Evolutionary conservation across 768 basidiomycete genomes (phyloP).

Genomic region (Saitozyma podzolica): DNA sequence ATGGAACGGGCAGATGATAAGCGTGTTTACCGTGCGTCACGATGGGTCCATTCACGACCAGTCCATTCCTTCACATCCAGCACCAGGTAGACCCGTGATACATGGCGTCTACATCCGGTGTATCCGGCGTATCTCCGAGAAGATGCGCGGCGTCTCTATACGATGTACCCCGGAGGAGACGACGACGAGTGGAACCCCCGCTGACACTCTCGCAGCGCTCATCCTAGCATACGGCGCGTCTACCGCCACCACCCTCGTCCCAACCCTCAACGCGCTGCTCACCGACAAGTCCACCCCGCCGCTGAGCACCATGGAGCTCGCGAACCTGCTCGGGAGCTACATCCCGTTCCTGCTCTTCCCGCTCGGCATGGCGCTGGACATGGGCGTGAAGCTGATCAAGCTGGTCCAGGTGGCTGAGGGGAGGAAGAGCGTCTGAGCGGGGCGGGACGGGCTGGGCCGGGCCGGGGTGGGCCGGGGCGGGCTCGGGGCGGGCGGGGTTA

Average conservation of each 20-base stretch:
- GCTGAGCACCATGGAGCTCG: constrained; percentile 60
- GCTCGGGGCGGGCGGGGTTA: no score
- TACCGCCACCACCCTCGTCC: constrained; percentile 72
- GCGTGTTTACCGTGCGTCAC: constrained; percentile 43
- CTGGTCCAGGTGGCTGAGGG: constrained; percentile 23
- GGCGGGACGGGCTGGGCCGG: no score
- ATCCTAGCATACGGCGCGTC: constrained; percentile 74
- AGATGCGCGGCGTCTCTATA: neutral
- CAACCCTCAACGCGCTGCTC: constrained; percentile 67
- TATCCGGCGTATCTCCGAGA: neutral
- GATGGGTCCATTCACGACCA: no score
- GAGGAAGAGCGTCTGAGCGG: constrained; percentile 14
- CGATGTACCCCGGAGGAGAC: neutral
- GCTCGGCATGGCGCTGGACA: constrained; percentile 70
- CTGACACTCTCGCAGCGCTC: constrained; percentile 58
- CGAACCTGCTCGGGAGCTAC: constrained; percentile 67
- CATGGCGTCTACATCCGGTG: neutral
- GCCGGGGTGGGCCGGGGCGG: no score
- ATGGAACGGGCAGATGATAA: constrained; percentile 33
- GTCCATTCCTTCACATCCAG: no score
- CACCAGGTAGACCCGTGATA: no score
- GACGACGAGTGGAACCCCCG: no score
- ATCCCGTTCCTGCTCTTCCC: constrained; percentile 75
- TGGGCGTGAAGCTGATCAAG: constrained; percentile 54
- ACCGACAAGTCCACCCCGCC: constrained; percentile 56